phyloP scores from a whole-genome alignment of 306 rosid genomes.

The Pueraria montana region DNA sequence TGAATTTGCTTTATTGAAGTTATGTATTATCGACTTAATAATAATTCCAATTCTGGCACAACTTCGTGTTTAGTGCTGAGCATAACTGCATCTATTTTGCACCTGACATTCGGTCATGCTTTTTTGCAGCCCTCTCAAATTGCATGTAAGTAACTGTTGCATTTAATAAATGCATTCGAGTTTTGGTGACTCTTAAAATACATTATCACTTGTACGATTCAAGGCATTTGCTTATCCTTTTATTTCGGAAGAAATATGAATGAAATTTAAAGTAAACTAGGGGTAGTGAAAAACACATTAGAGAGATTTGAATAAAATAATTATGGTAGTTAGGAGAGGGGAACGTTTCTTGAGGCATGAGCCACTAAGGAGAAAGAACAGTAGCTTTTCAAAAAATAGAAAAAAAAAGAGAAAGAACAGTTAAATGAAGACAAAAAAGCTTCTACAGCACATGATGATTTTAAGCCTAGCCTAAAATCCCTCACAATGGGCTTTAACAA shows the following conservation, averaged over 20 bases:
- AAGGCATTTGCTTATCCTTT: not conserved
- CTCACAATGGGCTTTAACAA: too few relatives aligned
- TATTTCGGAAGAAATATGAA: not conserved
- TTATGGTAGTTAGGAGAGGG: not conserved
- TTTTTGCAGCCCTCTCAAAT: constrained; percentile 32
- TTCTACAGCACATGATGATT: too few relatives aligned
- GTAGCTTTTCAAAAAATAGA: too few relatives aligned
- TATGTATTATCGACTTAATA: constrained; percentile 35
- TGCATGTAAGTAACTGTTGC: constrained; percentile 26
- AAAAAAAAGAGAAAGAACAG: too few relatives aligned
- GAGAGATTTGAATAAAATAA: not conserved
- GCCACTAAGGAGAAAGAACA: too few relatives aligned
- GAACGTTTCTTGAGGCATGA: not conserved
- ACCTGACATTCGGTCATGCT: constrained; percentile 26
- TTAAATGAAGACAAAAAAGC: too few relatives aligned
- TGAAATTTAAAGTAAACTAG: not conserved
- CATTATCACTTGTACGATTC: not conserved
- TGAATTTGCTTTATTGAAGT: constrained; percentile 42
- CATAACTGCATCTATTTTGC: constrained; percentile 36
- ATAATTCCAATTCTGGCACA: constrained; percentile 41
- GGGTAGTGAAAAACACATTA: not conserved
- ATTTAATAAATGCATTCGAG: constrained; percentile 45
- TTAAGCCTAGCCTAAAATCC: too few relatives aligned
- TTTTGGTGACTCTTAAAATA: constrained; percentile 40
- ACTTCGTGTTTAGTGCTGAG: constrained; percentile 33